Percentiles rank a stretch among this genome's conserved stretches.
Conservation (phyloP, 176 grass and related monocot genomes). For the Dendrocalamus sinicus region DNA sequence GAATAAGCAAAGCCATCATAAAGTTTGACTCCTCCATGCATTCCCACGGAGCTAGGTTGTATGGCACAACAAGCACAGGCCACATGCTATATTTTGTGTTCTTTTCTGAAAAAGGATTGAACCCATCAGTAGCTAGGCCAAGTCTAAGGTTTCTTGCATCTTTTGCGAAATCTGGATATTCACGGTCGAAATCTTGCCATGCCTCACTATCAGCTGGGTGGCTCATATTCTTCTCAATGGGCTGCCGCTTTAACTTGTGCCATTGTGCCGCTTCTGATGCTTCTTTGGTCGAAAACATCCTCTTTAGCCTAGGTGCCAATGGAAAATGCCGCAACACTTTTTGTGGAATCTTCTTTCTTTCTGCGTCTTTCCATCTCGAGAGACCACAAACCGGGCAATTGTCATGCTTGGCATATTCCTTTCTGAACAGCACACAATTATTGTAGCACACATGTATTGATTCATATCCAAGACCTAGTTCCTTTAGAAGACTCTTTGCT, state of each 20-base stretch:
- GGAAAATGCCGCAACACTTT: no score
- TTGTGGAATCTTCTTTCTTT: no score
- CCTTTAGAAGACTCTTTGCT: neutral
- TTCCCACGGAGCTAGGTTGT: conserved; percentile 7
- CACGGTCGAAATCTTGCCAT: neutral
- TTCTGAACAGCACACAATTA: neutral
- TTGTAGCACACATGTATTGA: conserved; percentile 13
- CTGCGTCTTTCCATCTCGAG: no score
- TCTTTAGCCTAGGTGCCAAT: neutral
- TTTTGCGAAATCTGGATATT: neutral
- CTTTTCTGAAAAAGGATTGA: neutral
- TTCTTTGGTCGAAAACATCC: neutral
- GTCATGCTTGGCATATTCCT: neutral
- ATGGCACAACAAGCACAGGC: neutral
- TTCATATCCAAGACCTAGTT: no score
- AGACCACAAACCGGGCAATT: neutral
- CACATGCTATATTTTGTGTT: neutral
- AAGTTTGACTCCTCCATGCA: neutral
- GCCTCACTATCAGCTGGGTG: neutral
- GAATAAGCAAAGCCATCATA: neutral
- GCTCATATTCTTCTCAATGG: neutral
- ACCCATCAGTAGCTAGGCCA: neutral
- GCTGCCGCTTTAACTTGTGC: neutral
- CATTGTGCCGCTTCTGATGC: neutral
- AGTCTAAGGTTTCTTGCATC: neutral